A percentile compares a stretch with the other conserved stretches of the same genome.
phyloP scores from a whole-genome alignment of 208 protist genomes.

The Leishmania mexicana region DNA sequence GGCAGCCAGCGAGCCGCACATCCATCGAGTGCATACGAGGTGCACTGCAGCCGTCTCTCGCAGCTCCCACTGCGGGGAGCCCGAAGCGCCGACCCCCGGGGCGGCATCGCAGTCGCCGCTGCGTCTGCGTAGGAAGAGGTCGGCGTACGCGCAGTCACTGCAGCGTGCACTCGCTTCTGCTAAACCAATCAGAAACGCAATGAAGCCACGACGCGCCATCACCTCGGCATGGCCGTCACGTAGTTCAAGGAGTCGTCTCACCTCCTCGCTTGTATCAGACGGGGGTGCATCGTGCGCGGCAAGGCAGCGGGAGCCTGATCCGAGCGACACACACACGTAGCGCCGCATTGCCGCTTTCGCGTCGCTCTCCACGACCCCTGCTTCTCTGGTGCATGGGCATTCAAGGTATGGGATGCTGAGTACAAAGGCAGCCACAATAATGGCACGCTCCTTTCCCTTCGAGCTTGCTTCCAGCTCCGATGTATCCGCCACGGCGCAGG shows the following conservation, averaged over 20 bases:
- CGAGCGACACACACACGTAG: slow-evolving; percentile 81
- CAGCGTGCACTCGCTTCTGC: slow-evolving; percentile 7
- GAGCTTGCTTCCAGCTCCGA: neutral
- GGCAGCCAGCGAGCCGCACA: slow-evolving; percentile 69
- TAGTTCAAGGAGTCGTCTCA: slow-evolving; percentile 34
- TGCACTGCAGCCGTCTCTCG: slow-evolving; percentile 43
- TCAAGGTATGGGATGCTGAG: slow-evolving; percentile 31
- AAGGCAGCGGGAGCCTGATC: slow-evolving; percentile 75
- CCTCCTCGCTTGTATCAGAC: neutral
- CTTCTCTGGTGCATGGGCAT: neutral
- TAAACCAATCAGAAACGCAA: slow-evolving; percentile 68
- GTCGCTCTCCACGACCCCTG: neutral
- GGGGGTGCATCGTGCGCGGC: slow-evolving; percentile 26
- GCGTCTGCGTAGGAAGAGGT: slow-evolving; percentile 8
- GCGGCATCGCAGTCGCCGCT: neutral
- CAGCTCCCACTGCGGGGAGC: slow-evolving; percentile 27
- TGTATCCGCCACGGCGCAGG: neutral
- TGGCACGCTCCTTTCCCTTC: slow-evolving; percentile 1
- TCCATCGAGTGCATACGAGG: slow-evolving; percentile 74
- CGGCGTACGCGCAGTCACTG: neutral
- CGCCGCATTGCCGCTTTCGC: slow-evolving; percentile 6
- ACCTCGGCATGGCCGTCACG: slow-evolving; percentile 89
- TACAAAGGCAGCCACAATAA: slow-evolving; percentile 56
- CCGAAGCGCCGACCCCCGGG: neutral
- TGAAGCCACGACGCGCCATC: slow-evolving; percentile 75